A percentile compares a stretch with the other conserved stretches of the same genome.
These are phyloP conservation scores for Sequoia sempervirens DNA, from an alignment of 75 land plant species.

Conservation along the genomic window DNA sequence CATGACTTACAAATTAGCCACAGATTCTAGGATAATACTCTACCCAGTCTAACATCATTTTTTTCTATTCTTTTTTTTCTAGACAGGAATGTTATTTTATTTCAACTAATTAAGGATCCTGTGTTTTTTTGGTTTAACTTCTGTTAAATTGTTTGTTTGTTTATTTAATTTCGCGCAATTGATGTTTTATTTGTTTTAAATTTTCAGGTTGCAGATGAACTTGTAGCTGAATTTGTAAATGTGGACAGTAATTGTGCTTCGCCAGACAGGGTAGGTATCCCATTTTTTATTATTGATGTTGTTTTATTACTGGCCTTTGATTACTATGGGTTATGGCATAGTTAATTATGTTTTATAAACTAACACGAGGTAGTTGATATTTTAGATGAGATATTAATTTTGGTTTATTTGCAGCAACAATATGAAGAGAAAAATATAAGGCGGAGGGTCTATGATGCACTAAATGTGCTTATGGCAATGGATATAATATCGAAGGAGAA, in stretches of 20 bases:
- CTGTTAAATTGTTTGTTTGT: no score
- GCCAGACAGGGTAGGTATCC: conserved; percentile 38
- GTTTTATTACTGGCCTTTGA: neutral
- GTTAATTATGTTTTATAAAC: neutral
- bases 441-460: conserved; percentile 34
- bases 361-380: neutral
- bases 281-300: neutral
- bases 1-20: neutral
- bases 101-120: neutral
- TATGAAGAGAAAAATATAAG: conserved; percentile 34
- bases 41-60: neutral
- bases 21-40: neutral
- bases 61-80: neutral
- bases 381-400: neutral
- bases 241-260: conserved; percentile 28
- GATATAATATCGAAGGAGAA: conserved; percentile 37
- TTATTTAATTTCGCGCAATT: neutral
- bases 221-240: conserved; percentile 51
- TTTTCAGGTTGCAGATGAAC: conserved; percentile 60
- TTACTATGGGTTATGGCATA: neutral
- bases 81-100: neutral
- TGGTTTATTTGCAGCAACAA: conserved; percentile 18
- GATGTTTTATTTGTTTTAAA: neutral
- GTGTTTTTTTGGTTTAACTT: neutral
- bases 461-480: conserved; percentile 39